A percentile compares a stretch with the other conserved stretches of the same genome.
Conservation (phyloP, 1,139 yeast genomes). For the Yarrowia galli region DNA sequence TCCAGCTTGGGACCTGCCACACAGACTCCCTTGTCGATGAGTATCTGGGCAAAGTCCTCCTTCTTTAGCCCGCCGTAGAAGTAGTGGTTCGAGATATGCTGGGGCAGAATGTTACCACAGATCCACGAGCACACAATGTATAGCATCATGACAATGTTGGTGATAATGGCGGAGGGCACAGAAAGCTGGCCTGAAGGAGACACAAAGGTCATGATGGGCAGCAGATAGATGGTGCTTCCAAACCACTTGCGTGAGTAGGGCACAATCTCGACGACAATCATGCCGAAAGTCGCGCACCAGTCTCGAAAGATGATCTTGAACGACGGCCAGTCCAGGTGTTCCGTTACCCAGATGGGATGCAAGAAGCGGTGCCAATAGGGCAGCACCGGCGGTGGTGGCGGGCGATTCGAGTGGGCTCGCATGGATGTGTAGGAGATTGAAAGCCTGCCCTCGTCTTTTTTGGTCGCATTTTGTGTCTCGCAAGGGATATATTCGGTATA, state of each 20-base stretch:
- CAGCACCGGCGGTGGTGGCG: constrained; percentile 18
- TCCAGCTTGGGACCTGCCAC: constrained; percentile 2
- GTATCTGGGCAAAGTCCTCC: constrained; percentile 26
- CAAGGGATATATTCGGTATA: constrained; percentile 13
- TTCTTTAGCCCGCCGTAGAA: not conserved
- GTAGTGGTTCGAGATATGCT: constrained; percentile 19
- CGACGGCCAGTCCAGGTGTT: constrained; percentile 28
- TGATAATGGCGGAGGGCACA: constrained; percentile 11
- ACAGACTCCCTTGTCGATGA: constrained; percentile 27
- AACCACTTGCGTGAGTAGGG: constrained; percentile 27
- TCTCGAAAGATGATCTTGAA: constrained; percentile 14
- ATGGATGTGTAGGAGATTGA: not conserved
- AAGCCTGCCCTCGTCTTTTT: not conserved
- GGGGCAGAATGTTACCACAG: constrained; percentile 21
- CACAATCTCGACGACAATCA: constrained; percentile 8
- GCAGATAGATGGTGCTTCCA: constrained; percentile 16
- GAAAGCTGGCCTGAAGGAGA: constrained; percentile 20
- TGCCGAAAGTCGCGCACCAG: constrained; percentile 28
- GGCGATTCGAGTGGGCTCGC: constrained; percentile 35
- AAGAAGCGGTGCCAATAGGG: constrained; percentile 29
- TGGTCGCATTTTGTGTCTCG: not conserved
- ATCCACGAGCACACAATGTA: constrained; percentile 19
- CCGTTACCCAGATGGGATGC: constrained; percentile 30
- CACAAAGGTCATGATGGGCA: constrained; percentile 25
- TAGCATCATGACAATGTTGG: constrained; percentile 28